phyloP scores from a whole-genome alignment of 306 rosid species.

The Begonia loranthoides region DNA sequence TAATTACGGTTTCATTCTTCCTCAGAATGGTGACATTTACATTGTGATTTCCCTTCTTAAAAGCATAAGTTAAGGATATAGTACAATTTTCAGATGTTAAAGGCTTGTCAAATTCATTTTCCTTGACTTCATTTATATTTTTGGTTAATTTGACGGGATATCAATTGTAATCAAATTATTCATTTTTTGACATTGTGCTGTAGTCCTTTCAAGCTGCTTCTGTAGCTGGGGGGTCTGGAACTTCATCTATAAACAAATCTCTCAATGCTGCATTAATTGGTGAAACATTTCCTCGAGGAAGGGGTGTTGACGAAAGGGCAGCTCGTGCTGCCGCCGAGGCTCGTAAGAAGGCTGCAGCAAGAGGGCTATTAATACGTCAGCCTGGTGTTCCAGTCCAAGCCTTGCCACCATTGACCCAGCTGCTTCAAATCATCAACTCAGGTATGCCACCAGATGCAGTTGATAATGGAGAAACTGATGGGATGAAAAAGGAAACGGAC shows the following conservation, averaged over 20 bases:
- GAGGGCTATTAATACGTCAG: slow-evolving; percentile 66
- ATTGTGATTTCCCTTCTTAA: no score
- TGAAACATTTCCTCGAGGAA: slow-evolving; percentile 64
- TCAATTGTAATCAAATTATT: no score
- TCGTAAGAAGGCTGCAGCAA: slow-evolving; percentile 89
- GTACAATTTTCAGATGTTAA: no score
- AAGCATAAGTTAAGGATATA: no score
- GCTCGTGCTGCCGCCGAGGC: slow-evolving; percentile 90
- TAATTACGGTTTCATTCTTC: no score
- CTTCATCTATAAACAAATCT: slow-evolving; percentile 55
- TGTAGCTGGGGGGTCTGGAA: slow-evolving; percentile 71
- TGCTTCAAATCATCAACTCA: slow-evolving; percentile 63
- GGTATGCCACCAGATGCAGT: slow-evolving; percentile 34
- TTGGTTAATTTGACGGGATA: no score
- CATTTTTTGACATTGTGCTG: neutral
- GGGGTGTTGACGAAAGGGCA: slow-evolving; percentile 93
- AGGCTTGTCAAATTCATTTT: no score
- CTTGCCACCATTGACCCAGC: slow-evolving; percentile 66
- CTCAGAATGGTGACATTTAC: no score
- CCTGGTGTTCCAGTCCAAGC: slow-evolving; percentile 87
- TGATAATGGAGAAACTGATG: slow-evolving; percentile 37
- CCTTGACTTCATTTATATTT: no score
- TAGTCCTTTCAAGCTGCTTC: slow-evolving; percentile 96
- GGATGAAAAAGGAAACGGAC: slow-evolving; percentile 26
- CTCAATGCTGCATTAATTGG: slow-evolving; percentile 74